Evolutionary conservation across 805 yeast genomes (phyloP).

Genomic region (Peterozyma xylosa): DNA sequence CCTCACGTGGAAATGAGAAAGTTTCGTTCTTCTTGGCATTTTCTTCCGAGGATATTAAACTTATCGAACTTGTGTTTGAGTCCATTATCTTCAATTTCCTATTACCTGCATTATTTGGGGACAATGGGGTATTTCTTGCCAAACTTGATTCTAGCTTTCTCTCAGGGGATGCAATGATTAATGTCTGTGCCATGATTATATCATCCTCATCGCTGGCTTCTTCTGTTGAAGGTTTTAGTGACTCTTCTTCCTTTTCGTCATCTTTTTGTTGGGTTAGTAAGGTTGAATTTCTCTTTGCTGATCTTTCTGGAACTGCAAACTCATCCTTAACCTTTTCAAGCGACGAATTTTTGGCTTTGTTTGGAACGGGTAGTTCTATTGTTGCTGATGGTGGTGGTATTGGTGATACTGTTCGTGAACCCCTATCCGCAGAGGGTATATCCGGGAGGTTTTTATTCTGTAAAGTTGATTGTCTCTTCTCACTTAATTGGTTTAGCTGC

Average conservation of each 20-base stretch:
- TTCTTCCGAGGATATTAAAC: conserved; percentile 13
- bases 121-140: conserved; percentile 1
- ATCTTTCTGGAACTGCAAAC: too few relatives aligned
- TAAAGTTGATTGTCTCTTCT: conserved; percentile 13
- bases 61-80: conserved; percentile 10
- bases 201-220: neutral
- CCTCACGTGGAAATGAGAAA: conserved; percentile 15
- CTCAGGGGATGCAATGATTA: neutral
- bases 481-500: conserved; percentile 21
- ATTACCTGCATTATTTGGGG: conserved; percentile 4
- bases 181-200: neutral
- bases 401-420: too few relatives aligned
- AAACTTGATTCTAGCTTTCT: neutral
- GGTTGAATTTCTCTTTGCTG: too few relatives aligned
- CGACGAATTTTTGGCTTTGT: too few relatives aligned
- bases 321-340: too few relatives aligned
- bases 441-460: neutral
- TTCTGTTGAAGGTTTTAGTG: neutral
- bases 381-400: too few relatives aligned
- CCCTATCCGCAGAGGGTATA: too few relatives aligned
- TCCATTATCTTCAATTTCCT: conserved; percentile 15
- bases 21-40: conserved; percentile 5
- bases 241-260: too few relatives aligned
- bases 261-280: too few relatives aligned
- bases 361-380: too few relatives aligned